Evolutionary conservation across 2,329 filamentous ascomycete genomes (phyloP).

Genomic region (Neopestalotiopsis sp.): DNA sequence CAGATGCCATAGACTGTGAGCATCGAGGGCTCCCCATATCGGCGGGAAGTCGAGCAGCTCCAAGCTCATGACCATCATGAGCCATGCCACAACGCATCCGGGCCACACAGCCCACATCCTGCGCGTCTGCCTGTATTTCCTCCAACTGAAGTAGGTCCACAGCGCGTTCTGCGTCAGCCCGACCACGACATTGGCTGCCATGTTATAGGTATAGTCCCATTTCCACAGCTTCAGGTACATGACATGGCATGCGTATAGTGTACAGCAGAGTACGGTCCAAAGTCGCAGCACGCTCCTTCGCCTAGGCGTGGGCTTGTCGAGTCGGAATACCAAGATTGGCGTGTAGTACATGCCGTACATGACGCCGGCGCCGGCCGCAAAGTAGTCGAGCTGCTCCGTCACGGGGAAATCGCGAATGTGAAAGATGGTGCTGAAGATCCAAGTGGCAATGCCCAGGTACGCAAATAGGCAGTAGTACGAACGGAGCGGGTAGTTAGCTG

Average conservation of each 20-base stretch:
- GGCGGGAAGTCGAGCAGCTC: slow-evolving; percentile 95
- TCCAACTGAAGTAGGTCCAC: slow-evolving; percentile 85
- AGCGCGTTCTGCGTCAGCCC: slow-evolving; percentile 81
- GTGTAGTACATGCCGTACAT: slow-evolving; percentile 91
- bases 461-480: slow-evolving; percentile 83
- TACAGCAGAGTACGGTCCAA: slow-evolving; percentile 77
- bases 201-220: slow-evolving; percentile 98
- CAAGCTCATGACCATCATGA: slow-evolving; percentile 92
- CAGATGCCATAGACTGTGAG: slow-evolving; percentile 94
- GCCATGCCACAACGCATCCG: slow-evolving; percentile 87
- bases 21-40: slow-evolving; percentile 81
- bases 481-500: slow-evolving; percentile 74
- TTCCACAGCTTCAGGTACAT: slow-evolving; percentile 82
- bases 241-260: slow-evolving; percentile 77
- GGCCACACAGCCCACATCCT: slow-evolving; percentile 88
- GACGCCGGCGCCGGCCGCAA: slow-evolving; percentile 87
- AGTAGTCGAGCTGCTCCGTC: slow-evolving; percentile 97
- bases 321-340: slow-evolving; percentile 79
- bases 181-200: slow-evolving; percentile 87
- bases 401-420: slow-evolving; percentile 84
- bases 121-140: slow-evolving; percentile 72
- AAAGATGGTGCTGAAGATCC: slow-evolving; percentile 90
- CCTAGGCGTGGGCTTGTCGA: slow-evolving; percentile 64
- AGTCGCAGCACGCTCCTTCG: slow-evolving; percentile 61
- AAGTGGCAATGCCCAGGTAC: slow-evolving; percentile 80